Conservation (phyloP, 2,329 filamentous ascomycete genomes). For the Plenodomus biglobosus region DNA sequence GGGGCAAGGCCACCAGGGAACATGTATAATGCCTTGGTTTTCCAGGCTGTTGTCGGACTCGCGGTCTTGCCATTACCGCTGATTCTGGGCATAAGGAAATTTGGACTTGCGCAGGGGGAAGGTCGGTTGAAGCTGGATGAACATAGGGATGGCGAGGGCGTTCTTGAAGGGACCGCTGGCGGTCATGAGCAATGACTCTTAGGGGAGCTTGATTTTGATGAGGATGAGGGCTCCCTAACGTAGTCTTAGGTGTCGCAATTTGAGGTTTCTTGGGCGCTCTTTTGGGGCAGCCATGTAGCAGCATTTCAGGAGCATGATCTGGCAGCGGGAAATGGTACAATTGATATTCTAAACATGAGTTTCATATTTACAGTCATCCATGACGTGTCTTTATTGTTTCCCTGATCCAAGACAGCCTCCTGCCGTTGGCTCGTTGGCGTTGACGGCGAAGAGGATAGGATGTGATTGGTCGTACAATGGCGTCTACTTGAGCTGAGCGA, state of each 20-base stretch:
- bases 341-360: conserved; percentile 44
- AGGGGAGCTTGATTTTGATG: conserved; percentile 17
- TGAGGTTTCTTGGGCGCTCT: not conserved
- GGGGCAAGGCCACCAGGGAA: conserved; percentile 60
- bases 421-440: conserved; percentile 17
- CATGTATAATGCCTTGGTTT: conserved; percentile 75
- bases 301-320: not conserved
- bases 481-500: conserved; percentile 82
- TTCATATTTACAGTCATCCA: conserved; percentile 41
- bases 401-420: conserved; percentile 21
- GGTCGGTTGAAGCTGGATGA: conserved; percentile 41
- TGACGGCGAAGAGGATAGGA: conserved; percentile 15
- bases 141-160: conserved; percentile 21
- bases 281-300: not conserved
- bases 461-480: conserved; percentile 7
- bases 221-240: conserved; percentile 1
- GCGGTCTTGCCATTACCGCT: conserved; percentile 68
- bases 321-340: conserved; percentile 36
- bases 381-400: conserved; percentile 28
- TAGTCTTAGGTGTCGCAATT: not conserved
- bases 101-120: conserved; percentile 55
- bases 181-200: conserved; percentile 26
- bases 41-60: conserved; percentile 72
- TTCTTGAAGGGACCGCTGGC: conserved; percentile 7
- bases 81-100: conserved; percentile 62